Evolutionary conservation across 2,329 filamentous ascomycete genomes (phyloP), one percentile per base, ranked within the genome.

Genomic region (Alternaria tenuissima): DNA sequence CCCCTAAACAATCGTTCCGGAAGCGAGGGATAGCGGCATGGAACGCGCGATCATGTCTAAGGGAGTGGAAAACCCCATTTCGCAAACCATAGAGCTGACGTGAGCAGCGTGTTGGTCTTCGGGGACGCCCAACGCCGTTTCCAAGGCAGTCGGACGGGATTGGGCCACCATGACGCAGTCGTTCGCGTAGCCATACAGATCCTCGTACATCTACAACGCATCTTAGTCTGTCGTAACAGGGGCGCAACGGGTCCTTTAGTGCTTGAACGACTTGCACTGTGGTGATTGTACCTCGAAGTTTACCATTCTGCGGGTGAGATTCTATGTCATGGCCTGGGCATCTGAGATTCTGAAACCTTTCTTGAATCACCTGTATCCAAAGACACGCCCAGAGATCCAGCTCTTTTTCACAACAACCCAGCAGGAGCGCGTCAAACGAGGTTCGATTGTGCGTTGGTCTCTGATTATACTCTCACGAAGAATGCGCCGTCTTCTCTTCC

Each of bases 401-500:
- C 57, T 57, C 53, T 52, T 46, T 18, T 16, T 22, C 30, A 48
- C 28, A 22, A 39, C 18, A 28, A 22, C 41, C 38, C 41, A 14
- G 39, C 26, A 20, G 34, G 34, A 47, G 12, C 47, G 22, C 20
- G 38, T 7, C 16, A 14, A 38, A 34, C 42, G 54, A 39, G 30
- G 7, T 46, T 39, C 24, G 11, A 47, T 52, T 56, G 18, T 34
- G 26, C 16, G 16, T 14, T 30, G 18, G 8, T 46, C 30, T 41
- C 16, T 39, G 32, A 41, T 6, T 8, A 41, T 11, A 5, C 48
- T 28, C 55, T 60, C 34, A 39, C 8, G 57, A 63, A 16, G 57
- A 63, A 14, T 61, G 52, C 16, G 56, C 61, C 38, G 59, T 60
- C 4, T 47, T 53, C 38, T 71, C 70, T 49, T 73, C 72, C 12